A percentile compares a stretch with the other conserved stretches of the same genome.
phyloP scores from a whole-genome alignment of 2,329 filamentous ascomycete genomes.

The Septoria linicola region DNA sequence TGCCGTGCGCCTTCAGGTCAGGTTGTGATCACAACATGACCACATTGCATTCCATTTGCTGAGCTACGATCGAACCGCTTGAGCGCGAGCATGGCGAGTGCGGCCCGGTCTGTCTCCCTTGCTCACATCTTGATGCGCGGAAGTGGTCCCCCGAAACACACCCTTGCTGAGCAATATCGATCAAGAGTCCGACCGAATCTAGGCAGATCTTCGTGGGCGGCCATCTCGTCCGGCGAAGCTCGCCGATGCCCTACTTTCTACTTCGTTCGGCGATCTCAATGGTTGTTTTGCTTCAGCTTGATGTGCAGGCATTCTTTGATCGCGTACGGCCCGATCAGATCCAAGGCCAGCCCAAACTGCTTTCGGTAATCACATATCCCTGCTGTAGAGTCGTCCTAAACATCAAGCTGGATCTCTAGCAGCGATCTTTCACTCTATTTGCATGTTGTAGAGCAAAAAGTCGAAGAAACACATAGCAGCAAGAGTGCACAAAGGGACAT shows the following conservation, averaged over 20 bases:
- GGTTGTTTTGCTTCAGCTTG: conserved; percentile 5
- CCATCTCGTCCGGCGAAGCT: not conserved
- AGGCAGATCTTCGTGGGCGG: not conserved
- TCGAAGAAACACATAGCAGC: not conserved
- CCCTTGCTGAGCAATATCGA: not conserved
- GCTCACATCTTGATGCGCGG: not conserved
- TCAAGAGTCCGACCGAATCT: conserved; percentile 8
- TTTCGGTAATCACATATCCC: conserved; percentile 8
- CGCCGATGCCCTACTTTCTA: conserved; percentile 5
- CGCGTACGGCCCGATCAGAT: not conserved
- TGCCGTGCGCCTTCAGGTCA: conserved; percentile 11
- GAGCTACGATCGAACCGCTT: not conserved
- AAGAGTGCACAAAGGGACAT: not conserved
- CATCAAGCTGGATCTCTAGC: not conserved
- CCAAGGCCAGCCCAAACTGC: conserved; percentile 2
- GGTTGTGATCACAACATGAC: conserved; percentile 2
- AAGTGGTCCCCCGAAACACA: conserved; percentile 10
- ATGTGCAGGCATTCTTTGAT: too few species aligned
- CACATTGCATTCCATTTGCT: too few species aligned
- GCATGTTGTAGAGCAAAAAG: not conserved
- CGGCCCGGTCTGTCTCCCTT: not conserved
- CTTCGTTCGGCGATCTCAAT: not conserved
- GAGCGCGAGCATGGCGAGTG: conserved; percentile 4
- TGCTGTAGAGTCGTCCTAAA: conserved; percentile 8
- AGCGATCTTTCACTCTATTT: too few species aligned